Evolutionary conservation across 2,329 filamentous ascomycete genomes (phyloP), one percentile per base, ranked within the genome.

Genomic region (Atkinsonella hypoxylon): DNA sequence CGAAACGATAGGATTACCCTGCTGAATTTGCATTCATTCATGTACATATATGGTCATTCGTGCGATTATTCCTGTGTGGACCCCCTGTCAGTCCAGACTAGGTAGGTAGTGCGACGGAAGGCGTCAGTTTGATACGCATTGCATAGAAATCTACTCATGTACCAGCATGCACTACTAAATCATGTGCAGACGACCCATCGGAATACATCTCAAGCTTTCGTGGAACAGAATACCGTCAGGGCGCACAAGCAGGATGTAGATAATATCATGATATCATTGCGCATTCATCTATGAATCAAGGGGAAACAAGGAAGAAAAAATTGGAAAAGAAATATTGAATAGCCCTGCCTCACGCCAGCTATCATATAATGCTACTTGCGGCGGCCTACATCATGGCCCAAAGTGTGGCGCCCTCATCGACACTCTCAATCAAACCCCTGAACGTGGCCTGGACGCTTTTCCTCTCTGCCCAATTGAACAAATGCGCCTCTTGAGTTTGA

Each of bases 251-350:
- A 34, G 32, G 2, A 34, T 7, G 3, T 34, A 34, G 13, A 36
- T 36, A 36, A 36, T 36, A 47, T 47, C 52, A 51, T 59, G 52
- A 59, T 59, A 54, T 62, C 61, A 52, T 62, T 62, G 53, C 52
- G 62, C 59, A 60, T 65, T 64, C 63, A 61, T 66, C 62, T 66
- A 64, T 64, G 53, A 65, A 58, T 57, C 55, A 59, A 65, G 34
- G 34, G 26, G 34, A 36, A 36, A 36, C 34, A 60, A 55, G 59
- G 63, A 64, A 60, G 61, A 62, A 58, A 61, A 64, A 56, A 62
- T 65, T 61, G 63, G 62, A 58, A 61, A 65, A 57, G 58, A 65
- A 58, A 64, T 64, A 62, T 58, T 58, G 58, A 58, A 55, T 58
- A 56, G 54, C 45, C 48, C 45, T 47, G 36, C n/a, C 40, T 43